Conservation (phyloP, 805 yeast species). For the Nakazawaea laoshanensis region DNA sequence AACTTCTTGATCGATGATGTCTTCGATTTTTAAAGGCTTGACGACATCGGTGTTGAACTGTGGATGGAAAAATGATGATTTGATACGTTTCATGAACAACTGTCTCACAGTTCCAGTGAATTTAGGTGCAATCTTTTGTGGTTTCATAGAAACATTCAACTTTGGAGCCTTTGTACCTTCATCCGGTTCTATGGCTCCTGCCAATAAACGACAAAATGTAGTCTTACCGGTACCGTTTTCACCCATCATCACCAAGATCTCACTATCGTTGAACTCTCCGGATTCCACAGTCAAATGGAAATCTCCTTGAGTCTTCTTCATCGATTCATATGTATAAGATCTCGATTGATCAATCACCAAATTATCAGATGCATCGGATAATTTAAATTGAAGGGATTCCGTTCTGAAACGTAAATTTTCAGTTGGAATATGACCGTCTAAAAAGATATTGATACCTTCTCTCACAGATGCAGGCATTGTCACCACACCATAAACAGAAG, state of each 20-base stretch:
- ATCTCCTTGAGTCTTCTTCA: constrained; percentile 93
- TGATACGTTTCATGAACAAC: constrained; percentile 91
- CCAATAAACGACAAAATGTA: constrained; percentile 89
- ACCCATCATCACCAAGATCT: constrained; percentile 98
- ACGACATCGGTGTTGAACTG: constrained; percentile 98
- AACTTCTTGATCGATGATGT: constrained; percentile 94
- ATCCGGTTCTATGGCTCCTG: constrained; percentile 90
- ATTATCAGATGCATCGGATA: constrained; percentile 82
- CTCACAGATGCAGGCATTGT: constrained; percentile 94
- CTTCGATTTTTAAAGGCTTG: constrained; percentile 90
- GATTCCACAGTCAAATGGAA: constrained; percentile 73
- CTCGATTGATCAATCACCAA: constrained; percentile 71
- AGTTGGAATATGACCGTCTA: constrained; percentile 96
- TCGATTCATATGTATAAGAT: constrained; percentile 66
- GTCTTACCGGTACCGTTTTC: constrained; percentile 99
- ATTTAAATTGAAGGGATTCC: constrained; percentile 88
- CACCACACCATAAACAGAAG: constrained; percentile 98
- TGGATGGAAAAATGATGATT: constrained; percentile 89
- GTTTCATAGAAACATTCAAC: constrained; percentile 93
- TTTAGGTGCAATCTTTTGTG: constrained; percentile 98
- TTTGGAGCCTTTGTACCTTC: constrained; percentile 72
- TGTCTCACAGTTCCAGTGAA: constrained; percentile 98
- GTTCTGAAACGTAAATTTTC: constrained; percentile 96
- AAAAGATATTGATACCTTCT: constrained; percentile 97
- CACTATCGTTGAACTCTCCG: constrained; percentile 94